Conservation (phyloP, 495 filamentous ascomycete species). For the Tuber microsphaerosporum region DNA sequence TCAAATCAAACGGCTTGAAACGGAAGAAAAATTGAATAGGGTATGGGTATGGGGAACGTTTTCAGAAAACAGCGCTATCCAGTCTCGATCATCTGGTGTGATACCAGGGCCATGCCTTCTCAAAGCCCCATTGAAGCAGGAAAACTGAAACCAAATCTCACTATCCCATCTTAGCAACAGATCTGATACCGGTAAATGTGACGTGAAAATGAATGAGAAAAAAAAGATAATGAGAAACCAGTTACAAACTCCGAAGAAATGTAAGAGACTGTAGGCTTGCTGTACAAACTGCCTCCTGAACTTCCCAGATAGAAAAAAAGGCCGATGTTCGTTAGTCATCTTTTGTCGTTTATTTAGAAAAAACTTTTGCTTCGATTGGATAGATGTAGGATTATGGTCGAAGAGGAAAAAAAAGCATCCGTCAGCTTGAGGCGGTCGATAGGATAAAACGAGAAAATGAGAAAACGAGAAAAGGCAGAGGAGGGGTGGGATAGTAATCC, state of each 20-base stretch:
- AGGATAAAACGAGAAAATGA: too few species aligned
- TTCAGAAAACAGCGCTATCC: not conserved
- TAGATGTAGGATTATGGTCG: not conserved
- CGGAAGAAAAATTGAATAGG: conserved; percentile 5
- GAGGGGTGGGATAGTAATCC: conserved; percentile 11
- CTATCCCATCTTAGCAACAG: conserved; percentile 37
- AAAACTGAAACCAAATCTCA: conserved; percentile 13
- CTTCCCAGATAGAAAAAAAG: conserved; percentile 8
- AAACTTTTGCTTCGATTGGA: conserved; percentile 7
- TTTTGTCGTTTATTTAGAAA: not conserved
- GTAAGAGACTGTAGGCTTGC: conserved; percentile 23
- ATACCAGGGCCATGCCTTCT: not conserved
- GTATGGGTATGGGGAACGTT: conserved; percentile 4
- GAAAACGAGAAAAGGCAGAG: conserved; percentile 7
- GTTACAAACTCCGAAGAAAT: conserved; percentile 22
- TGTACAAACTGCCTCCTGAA: conserved; percentile 30
- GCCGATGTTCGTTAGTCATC: conserved; percentile 3
- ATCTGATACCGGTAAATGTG: conserved; percentile 19
- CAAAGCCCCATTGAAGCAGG: not conserved
- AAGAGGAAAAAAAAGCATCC: conserved; percentile 7
- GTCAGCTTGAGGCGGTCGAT: conserved; percentile 25
- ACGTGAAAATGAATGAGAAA: conserved; percentile 21
- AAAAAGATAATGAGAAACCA: conserved; percentile 26
- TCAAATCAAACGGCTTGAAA: conserved; percentile 7
- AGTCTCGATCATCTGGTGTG: not conserved